Conservation (phyloP, 1,284 basidiomycete genomes). For the Boletellus deceptivus region DNA sequence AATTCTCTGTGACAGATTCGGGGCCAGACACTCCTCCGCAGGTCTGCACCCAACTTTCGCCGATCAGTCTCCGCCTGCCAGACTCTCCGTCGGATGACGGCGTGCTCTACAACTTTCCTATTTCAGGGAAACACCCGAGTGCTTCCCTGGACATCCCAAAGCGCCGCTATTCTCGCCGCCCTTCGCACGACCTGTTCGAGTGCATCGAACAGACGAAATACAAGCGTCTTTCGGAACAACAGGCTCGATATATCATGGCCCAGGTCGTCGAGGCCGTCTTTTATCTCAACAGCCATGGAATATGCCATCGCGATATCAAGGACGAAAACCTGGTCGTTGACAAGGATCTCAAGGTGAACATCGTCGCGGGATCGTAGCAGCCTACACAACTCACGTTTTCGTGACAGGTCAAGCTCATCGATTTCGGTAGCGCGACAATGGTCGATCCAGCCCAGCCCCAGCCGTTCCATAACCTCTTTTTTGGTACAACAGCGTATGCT, state of each 20-base stretch:
- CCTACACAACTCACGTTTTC: conserved; percentile 4
- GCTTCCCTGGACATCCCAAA: conserved; percentile 30
- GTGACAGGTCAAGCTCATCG: conserved; percentile 82
- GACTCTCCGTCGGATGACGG: conserved; percentile 15
- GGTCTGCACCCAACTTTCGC: conserved; percentile 24
- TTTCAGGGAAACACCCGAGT: conserved; percentile 11
- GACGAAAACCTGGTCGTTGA: conserved; percentile 93
- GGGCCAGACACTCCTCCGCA: conserved; percentile 45
- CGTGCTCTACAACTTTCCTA: conserved; percentile 5
- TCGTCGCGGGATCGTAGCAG: not conserved
- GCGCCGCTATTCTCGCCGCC: conserved; percentile 63
- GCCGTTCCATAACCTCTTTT: conserved; percentile 75
- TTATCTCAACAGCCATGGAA: conserved; percentile 74
- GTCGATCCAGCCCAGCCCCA: conserved; percentile 64
- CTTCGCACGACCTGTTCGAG: conserved; percentile 90
- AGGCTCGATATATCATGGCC: conserved; percentile 79
- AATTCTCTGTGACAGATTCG: conserved; percentile 43
- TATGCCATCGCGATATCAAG: conserved; percentile 91
- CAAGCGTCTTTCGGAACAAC: conserved; percentile 74
- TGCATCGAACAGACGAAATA: conserved; percentile 86
- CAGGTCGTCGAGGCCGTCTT: conserved; percentile 86
- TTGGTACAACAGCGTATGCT: conserved; percentile 79
- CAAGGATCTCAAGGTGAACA: conserved; percentile 58
- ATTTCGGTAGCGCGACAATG: conserved; percentile 87
- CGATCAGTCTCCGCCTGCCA: conserved; percentile 21